These are phyloP conservation scores for Priceomyces fermenticarens DNA, from an alignment of 805 yeast genomes.

Conservation along the genomic window DNA sequence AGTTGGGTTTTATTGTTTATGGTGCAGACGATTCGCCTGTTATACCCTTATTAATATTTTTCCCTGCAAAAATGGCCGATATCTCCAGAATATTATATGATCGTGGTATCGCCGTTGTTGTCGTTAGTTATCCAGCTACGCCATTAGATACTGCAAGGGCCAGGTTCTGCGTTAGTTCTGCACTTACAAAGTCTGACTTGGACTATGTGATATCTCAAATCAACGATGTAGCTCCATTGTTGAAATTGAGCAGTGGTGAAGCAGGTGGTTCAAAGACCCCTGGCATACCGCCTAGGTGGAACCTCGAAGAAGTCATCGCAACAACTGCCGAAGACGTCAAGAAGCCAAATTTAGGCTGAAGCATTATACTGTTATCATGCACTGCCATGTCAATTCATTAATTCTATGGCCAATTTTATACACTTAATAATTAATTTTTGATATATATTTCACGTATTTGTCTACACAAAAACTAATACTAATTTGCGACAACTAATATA, in stretches of 20 bases:
- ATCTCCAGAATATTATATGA: slow-evolving; percentile 78
- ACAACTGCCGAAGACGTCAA: slow-evolving; percentile 67
- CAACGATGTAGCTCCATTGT: slow-evolving; percentile 76
- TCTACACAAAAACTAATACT: too few relatives aligned
- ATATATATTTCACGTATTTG: too few relatives aligned
- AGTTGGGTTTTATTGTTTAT: slow-evolving; percentile 88
- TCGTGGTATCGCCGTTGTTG: slow-evolving; percentile 86
- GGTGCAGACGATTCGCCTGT: slow-evolving; percentile 98
- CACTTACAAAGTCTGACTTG: slow-evolving; percentile 90
- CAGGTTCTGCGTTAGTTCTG: slow-evolving; percentile 87
- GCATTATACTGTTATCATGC: too few relatives aligned
- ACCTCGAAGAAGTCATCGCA: slow-evolving; percentile 71
- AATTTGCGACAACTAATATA: too few relatives aligned
- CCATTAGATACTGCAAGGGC: slow-evolving; percentile 87
- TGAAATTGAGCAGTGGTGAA: slow-evolving; percentile 75
- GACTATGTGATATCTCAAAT: slow-evolving; percentile 72
- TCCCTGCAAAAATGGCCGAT: slow-evolving; percentile 94
- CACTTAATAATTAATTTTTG: not conserved
- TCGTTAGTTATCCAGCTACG: slow-evolving; percentile 98
- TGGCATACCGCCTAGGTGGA: slow-evolving; percentile 68
- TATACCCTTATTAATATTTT: slow-evolving; percentile 79
- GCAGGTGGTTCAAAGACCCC: slow-evolving; percentile 64
- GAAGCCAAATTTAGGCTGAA: slow-evolving; percentile 20
- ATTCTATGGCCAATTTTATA: not conserved
- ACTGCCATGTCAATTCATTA: not conserved